Evolutionary conservation across 495 filamentous ascomycete genomes (phyloP).

Genomic region (Talaromyces proteolyticus): DNA sequence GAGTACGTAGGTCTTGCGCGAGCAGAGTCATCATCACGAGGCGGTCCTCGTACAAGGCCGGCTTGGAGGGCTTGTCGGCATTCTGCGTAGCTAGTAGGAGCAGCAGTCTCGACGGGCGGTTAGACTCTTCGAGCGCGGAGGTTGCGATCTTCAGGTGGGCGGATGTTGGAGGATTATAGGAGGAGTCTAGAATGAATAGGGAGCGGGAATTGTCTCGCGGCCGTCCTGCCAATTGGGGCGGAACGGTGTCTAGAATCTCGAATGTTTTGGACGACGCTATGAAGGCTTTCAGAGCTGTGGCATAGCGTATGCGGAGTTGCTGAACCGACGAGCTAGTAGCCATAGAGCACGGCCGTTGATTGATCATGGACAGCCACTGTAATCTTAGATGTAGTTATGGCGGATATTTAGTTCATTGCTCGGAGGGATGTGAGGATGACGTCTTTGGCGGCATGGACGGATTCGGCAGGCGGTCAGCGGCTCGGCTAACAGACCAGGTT

Average conservation of each 20-base stretch:
- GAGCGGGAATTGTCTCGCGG: conserved; percentile 25
- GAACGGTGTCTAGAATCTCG: conserved; percentile 52
- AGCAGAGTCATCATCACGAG: conserved; percentile 84
- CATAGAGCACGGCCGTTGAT: conserved; percentile 3
- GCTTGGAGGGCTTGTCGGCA: conserved; percentile 85
- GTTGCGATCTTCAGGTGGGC: conserved; percentile 75
- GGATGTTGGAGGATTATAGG: conserved; percentile 87
- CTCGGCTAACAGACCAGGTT: background rate
- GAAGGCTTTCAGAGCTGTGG: conserved; percentile 50
- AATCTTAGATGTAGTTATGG: background rate
- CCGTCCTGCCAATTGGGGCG: conserved; percentile 15
- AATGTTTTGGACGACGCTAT: conserved; percentile 48
- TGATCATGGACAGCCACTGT: background rate
- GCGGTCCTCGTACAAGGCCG: conserved; percentile 75
- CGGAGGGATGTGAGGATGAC: background rate
- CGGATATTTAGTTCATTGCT: no score
- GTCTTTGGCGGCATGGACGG: background rate
- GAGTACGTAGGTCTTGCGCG: conserved; percentile 52
- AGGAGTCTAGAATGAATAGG: conserved; percentile 86
- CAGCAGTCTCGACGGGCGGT: conserved; percentile 45
- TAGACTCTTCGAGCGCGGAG: conserved; percentile 50
- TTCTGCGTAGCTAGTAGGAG: conserved; percentile 86
- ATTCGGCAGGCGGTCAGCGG: background rate
- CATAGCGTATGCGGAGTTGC: conserved; percentile 25
- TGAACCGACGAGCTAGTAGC: conserved; percentile 33